Conservation (phyloP, 2,329 filamentous ascomycete species). For the Ceratocystis ficicola region DNA sequence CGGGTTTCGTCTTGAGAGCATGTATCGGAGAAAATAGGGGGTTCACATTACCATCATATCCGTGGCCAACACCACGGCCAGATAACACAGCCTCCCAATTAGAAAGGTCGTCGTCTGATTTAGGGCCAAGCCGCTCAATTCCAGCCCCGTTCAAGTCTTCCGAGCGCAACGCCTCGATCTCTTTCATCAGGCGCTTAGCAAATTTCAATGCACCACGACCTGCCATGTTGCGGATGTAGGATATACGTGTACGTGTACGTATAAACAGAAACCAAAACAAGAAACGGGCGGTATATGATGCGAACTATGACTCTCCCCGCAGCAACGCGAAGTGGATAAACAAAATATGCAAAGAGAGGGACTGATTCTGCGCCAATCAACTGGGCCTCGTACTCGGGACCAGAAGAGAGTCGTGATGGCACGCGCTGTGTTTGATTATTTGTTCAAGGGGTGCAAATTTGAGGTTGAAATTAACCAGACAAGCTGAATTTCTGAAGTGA, state of each 20-base stretch:
- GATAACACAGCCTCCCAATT: conserved; percentile 50
- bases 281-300: neutral
- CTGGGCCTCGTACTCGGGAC: neutral
- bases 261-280: neutral
- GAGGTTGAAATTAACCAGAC: neutral
- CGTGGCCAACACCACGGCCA: conserved; percentile 42
- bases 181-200: conserved; percentile 45
- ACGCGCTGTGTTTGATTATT: neutral
- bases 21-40: neutral
- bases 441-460: neutral
- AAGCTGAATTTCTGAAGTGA: conserved; percentile 6
- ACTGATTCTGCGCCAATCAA: neutral
- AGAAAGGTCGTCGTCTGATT: conserved; percentile 43
- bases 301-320: neutral
- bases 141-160: conserved; percentile 31
- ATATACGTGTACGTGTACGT: neutral
- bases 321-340: neutral
- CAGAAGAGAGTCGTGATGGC: neutral
- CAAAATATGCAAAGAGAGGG: neutral
- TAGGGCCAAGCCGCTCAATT: conserved; percentile 48
- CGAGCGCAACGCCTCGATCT: conserved; percentile 42
- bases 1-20: neutral
- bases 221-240: conserved; percentile 34
- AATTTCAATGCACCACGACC: conserved; percentile 33
- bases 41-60: conserved; percentile 42